Percentiles rank a stretch among this genome's conserved stretches.
Evolutionary conservation across 306 rosid species (phyloP).

Genomic region (Senna siamea): DNA sequence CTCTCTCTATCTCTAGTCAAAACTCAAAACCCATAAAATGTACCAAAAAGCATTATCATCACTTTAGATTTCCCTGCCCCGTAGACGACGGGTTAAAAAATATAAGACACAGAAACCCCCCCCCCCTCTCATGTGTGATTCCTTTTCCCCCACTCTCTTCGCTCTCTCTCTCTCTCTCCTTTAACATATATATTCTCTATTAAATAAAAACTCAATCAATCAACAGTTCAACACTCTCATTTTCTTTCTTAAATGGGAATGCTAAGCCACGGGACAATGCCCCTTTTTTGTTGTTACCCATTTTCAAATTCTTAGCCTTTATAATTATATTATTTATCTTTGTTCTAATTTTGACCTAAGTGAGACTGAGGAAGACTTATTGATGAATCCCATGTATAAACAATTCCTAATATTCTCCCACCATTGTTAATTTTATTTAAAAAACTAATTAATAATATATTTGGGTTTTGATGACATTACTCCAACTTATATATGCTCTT

Average conservation of each 20-base stretch:
- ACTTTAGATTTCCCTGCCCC: conserved; percentile 54
- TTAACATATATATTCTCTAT: not conserved
- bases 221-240: too few relatives aligned
- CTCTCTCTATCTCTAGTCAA: conserved; percentile 38
- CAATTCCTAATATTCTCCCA: too few relatives aligned
- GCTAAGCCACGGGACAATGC: conserved; percentile 26
- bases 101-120: not conserved
- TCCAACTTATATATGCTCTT: not conserved
- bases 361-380: too few relatives aligned
- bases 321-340: too few relatives aligned
- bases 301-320: too few relatives aligned
- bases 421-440: too few relatives aligned
- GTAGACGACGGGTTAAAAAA: conserved; percentile 60
- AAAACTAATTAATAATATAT: not conserved
- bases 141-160: conserved; percentile 62
- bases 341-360: too few relatives aligned
- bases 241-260: conserved; percentile 52
- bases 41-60: conserved; percentile 27
- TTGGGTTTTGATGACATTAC: not conserved
- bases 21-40: conserved; percentile 48
- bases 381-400: too few relatives aligned
- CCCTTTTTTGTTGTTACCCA: not conserved
- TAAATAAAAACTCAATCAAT: conserved; percentile 3
- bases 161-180: conserved; percentile 36
- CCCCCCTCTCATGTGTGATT: conserved; percentile 67